Evolutionary conservation across 2,329 filamentous ascomycete species (phyloP), one percentile per base, ranked within the genome.

Genomic region (Aureobasidium sp.): DNA sequence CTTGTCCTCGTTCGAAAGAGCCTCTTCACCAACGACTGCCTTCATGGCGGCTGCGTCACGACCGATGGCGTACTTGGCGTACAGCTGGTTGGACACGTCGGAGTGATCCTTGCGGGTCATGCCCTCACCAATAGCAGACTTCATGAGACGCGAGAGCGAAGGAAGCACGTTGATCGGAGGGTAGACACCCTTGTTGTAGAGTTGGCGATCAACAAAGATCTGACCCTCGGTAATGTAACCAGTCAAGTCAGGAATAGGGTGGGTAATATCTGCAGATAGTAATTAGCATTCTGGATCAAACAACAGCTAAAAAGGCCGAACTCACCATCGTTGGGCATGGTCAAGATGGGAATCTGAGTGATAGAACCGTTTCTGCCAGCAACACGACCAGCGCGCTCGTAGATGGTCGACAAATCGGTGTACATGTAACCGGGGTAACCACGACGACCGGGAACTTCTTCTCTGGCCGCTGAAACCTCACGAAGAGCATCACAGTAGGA

Each of bases 391-490:
- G 93, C 93, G 76, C 93, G 90, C 76, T 98, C 93, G 79, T 98
- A 98, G 66, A 98, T 96, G 68, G 93, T 98, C 56, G 93, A 96
- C 84, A 98, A 87, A 83, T 98, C 94, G 63, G 93, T 98, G 79
- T 98, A 98, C 93, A 98, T 98, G 81, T 98, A 98, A 88, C 93
- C 93, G 51, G 93, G 93, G 78, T 93, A 98, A 81, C 93, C 93
- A 84, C 93, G 91, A 72, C 93, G 91, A 79, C 93, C 93, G 35
- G 93, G 93, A 38, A 98, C 93, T 84, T 98, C 93, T 80, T 98
- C 93, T 76, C 93, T 84, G 50, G 93, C 93, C 52, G 93, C 91
- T 12, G 93, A 98, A 47, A 98, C 93, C 75, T 98, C 93, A 81
- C 93, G 93, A 60, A 98, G 85, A 61, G 93, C 94, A 72, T 98